phyloP scores from a whole-genome alignment of 805 yeast species.

The Ogataea dorogensis region DNA sequence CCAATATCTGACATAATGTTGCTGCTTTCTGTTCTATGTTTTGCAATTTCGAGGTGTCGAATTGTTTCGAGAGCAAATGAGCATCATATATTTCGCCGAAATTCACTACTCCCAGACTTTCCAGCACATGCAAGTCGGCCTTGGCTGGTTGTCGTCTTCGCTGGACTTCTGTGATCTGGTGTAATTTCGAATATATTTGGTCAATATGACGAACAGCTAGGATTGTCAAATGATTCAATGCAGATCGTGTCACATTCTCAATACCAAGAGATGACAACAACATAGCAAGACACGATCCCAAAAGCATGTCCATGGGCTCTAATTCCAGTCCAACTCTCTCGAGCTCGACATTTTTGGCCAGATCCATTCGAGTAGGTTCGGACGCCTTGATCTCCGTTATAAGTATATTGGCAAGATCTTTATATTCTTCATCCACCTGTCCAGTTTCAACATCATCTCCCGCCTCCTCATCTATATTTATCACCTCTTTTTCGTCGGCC shows the following conservation, averaged over 20 bases:
- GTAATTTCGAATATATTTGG: constrained; percentile 41
- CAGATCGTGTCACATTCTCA: constrained; percentile 29
- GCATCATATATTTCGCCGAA: constrained; percentile 42
- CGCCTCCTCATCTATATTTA: constrained; percentile 1
- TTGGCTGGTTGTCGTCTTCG: constrained; percentile 55
- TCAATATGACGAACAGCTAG: constrained; percentile 37
- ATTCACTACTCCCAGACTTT: constrained; percentile 42
- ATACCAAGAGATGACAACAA: constrained; percentile 36
- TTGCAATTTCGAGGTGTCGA: constrained; percentile 5
- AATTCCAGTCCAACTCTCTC: constrained; percentile 10
- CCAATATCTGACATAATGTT: constrained; percentile 15
- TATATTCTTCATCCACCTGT: not conserved
- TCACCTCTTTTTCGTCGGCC: constrained; percentile 4
- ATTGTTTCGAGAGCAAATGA: constrained; percentile 15
- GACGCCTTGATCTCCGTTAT: constrained; percentile 2
- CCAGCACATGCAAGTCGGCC: constrained; percentile 47
- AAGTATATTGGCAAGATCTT: constrained; percentile 2
- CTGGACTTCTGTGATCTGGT: constrained; percentile 55
- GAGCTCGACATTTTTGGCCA: constrained; percentile 3
- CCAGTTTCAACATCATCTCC: constrained; percentile 1
- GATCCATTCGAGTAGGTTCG: constrained; percentile 5
- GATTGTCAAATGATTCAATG: constrained; percentile 39
- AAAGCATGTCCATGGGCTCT: constrained; percentile 33
- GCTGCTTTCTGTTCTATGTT: constrained; percentile 13
- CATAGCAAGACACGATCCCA: constrained; percentile 36